These are phyloP conservation scores for Umbelopsis isabellina DNA, from an alignment of 192 early-diverging fungal species.

Conservation along the genomic window DNA sequence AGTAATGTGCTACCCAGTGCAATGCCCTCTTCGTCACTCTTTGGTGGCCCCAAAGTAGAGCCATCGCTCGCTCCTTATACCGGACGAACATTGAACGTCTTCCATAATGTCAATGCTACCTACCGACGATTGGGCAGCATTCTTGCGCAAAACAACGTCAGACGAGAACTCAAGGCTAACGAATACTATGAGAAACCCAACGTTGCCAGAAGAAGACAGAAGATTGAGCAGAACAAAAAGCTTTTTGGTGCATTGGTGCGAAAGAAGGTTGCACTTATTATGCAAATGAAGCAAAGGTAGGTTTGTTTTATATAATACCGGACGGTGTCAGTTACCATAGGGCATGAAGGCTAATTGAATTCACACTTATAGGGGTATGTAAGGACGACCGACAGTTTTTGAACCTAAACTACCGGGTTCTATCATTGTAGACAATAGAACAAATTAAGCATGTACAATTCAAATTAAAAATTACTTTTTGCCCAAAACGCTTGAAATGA, in stretches of 20 bases:
- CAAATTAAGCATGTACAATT: constrained; percentile 12
- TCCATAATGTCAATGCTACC: constrained; percentile 39
- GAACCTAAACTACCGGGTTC: neutral
- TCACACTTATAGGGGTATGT: constrained; percentile 24
- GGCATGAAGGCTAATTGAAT: neutral
- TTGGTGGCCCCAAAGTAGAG: constrained; percentile 28
- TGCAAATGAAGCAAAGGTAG: constrained; percentile 64
- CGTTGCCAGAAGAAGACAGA: constrained; percentile 61
- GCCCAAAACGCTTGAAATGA: neutral
- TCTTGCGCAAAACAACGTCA: constrained; percentile 57
- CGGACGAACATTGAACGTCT: constrained; percentile 58
- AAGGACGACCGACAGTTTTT: constrained; percentile 1
- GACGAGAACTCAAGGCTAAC: constrained; percentile 57
- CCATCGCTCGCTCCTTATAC: constrained; percentile 42
- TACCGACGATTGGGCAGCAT: constrained; percentile 63
- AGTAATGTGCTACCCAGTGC: constrained; percentile 10
- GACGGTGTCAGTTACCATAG: neutral
- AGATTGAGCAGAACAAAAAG: constrained; percentile 54
- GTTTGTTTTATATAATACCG: neutral
- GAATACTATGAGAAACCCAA: constrained; percentile 71
- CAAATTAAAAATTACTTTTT: neutral
- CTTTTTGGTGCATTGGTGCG: constrained; percentile 62
- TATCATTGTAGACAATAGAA: constrained; percentile 23
- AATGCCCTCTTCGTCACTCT: neutral
- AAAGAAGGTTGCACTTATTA: constrained; percentile 66